These are phyloP conservation scores for Quercus variabilis DNA, from an alignment of 306 rosid species.

Conservation along the genomic window DNA sequence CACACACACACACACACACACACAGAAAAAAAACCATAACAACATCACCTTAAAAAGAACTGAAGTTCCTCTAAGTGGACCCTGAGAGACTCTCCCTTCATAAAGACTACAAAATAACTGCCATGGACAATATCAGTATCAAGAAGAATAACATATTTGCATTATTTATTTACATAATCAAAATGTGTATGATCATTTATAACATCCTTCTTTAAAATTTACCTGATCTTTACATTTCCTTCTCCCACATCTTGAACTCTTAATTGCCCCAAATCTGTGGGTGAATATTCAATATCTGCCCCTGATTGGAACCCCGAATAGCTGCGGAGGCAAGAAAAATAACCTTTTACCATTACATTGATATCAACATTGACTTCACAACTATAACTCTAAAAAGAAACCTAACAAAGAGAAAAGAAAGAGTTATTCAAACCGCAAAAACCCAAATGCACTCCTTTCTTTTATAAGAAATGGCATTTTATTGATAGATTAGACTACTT, in stretches of 20 bases:
- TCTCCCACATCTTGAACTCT: slow-evolving; percentile 83
- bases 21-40: neutral
- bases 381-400: neutral
- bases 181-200: neutral
- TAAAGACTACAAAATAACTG: slow-evolving; percentile 82
- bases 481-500: too few relatives aligned
- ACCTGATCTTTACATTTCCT: slow-evolving; percentile 90
- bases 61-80: slow-evolving; percentile 63
- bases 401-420: neutral
- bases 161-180: neutral
- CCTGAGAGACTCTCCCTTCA: slow-evolving; percentile 87
- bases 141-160: slow-evolving; percentile 1
- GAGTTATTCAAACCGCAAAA: neutral
- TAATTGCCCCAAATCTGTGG: slow-evolving; percentile 51
- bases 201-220: neutral
- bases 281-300: slow-evolving; percentile 37
- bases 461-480: too few relatives aligned
- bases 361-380: neutral
- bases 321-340: slow-evolving; percentile 19
- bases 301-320: slow-evolving; percentile 51
- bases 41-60: slow-evolving; percentile 69
- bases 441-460: neutral
- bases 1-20: too few relatives aligned
- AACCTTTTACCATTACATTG: neutral
- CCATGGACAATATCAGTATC: slow-evolving; percentile 48